Base-by-base conservation (phyloP, 345 rosid species). In the Conringia planisiliqua region DNA sequence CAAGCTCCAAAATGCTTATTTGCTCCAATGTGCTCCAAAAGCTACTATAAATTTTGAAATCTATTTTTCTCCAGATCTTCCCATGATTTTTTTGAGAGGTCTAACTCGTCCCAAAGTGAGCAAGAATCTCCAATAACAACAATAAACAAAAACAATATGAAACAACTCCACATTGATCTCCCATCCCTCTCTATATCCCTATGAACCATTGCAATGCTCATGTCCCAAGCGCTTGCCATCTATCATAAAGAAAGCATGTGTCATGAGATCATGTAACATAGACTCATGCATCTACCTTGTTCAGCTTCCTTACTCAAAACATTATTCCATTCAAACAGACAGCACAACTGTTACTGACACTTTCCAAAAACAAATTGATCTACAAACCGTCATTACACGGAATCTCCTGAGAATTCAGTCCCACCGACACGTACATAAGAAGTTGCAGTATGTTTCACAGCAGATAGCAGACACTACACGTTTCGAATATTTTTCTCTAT, bases 201-300 rank as follows among this genome's bases (percentile, higher is more conserved):
- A 93, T 74, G 91, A 83, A 90, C 84, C 89, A 88, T 87, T 84
- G 89, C 97, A 90, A 90, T 85, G 96, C 96, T 88, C 90, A 85
- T 70, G 85, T 87, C 83, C 97, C 96, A 89, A 89, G 92, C 91
- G 90, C 92, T 90, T 89, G 93, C 80, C 91, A 93, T 93, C 93
- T 52, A 75, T 86, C 90, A 90, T 88, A 84, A 86, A 90, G 85
- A 89, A 93, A 91, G 92, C 90, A 93, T 86, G 85, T 85, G 91
- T 93, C 93, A 90, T 84, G 84, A 84, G 76, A 87, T 83, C 86
- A 82, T 80, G 85, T 85, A 86, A 83, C 79, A 88, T 80, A 67
- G 59, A 82, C 77, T 81, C 78, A 86, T 77, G 74, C 82, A 84
- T 82, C 84, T 86, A 83, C 93, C 93, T 83, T 70, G 60, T 65